These are phyloP conservation scores for Mollisiaceae sp. DNA, from an alignment of 2,329 filamentous ascomycete genomes.

Conservation along the genomic window DNA sequence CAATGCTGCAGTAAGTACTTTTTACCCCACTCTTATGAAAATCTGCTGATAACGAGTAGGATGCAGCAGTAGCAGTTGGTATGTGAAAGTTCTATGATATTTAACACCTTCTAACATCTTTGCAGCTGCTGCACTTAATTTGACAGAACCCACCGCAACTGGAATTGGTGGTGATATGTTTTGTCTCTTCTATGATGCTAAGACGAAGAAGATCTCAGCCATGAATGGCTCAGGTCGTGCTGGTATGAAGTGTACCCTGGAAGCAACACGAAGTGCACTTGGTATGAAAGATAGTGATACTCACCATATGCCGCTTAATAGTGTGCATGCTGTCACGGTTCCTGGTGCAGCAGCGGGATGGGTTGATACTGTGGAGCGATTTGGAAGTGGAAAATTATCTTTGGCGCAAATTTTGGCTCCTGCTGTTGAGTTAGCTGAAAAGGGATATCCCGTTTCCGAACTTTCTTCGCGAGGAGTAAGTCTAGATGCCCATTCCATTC, in stretches of 20 bases:
- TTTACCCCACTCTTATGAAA: conserved; percentile 22
- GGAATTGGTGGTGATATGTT: conserved; percentile 99
- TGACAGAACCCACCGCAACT: conserved; percentile 91
- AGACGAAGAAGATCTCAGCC: conserved; percentile 79
- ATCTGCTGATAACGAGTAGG: conserved; percentile 54
- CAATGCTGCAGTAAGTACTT: conserved; percentile 79
- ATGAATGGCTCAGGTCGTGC: conserved; percentile 94
- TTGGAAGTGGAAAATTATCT: conserved; percentile 84
- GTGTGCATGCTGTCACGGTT: conserved; percentile 82
- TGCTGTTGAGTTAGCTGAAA: conserved; percentile 83
- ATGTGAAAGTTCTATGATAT: conserved; percentile 41
- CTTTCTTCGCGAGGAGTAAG: conserved; percentile 48
- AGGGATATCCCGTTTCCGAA: conserved; percentile 89
- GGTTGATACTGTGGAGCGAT: conserved; percentile 85
- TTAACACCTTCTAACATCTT: conserved; percentile 12
- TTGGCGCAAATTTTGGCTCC: conserved; percentile 80
- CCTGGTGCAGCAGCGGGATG: conserved; percentile 93
- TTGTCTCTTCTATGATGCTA: conserved; percentile 87
- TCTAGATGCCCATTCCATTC: background rate
- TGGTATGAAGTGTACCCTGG: conserved; percentile 69
- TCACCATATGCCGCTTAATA: conserved; percentile 72
- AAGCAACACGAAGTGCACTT: conserved; percentile 72
- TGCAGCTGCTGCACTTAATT: conserved; percentile 84
- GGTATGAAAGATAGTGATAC: conserved; percentile 62
- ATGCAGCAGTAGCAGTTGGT: conserved; percentile 95